Conservation (phyloP, 352 stramenopile species). For the Globisporangium carolinianum region DNA sequence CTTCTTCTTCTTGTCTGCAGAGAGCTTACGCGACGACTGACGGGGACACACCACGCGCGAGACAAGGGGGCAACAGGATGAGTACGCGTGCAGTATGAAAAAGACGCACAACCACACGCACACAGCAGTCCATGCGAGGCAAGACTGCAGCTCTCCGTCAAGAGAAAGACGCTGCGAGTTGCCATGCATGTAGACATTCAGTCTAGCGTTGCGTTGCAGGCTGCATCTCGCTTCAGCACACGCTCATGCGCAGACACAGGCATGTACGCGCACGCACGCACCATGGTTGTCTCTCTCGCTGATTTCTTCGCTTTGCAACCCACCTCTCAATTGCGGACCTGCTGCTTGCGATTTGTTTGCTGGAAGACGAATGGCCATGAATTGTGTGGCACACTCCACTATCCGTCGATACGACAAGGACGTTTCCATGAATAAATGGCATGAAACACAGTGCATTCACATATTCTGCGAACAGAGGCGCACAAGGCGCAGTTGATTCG, state of each 20-base stretch:
- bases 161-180: too few relatives aligned
- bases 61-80: too few relatives aligned
- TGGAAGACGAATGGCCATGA: too few relatives aligned
- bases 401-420: neutral
- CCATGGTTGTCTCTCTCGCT: neutral
- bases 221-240: neutral
- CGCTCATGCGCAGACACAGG: neutral
- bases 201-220: neutral
- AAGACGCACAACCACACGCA: neutral
- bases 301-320: constrained; percentile 1
- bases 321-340: neutral
- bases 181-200: neutral
- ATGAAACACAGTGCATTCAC: neutral
- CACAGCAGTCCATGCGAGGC: neutral
- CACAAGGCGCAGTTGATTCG: neutral
- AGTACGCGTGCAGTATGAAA: neutral
- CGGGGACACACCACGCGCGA: neutral
- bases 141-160: neutral
- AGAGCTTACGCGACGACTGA: constrained; percentile 33
- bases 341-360: too few relatives aligned
- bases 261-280: constrained; percentile 1
- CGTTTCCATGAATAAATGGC: neutral
- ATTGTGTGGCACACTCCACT: neutral
- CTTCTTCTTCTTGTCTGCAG: constrained; percentile 67
- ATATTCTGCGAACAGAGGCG: neutral